Conservation (phyloP, 2,329 filamentous ascomycete genomes). For the Scedosporium aurantiacum region DNA sequence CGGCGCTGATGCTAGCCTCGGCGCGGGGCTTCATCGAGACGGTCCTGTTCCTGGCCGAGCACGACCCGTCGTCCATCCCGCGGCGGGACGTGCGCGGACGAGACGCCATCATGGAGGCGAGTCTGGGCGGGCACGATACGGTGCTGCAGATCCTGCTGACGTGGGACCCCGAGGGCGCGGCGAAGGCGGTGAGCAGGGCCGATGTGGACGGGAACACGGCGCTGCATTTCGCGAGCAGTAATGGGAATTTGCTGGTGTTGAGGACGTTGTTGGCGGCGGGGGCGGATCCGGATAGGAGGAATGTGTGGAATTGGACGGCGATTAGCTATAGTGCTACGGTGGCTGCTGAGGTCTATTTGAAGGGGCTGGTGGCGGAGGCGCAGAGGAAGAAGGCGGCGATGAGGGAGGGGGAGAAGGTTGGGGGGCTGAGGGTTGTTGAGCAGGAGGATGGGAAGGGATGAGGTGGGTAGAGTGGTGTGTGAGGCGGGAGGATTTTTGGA, state of each 20-base stretch:
- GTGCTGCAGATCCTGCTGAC: conserved; percentile 54
- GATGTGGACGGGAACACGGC: conserved; percentile 76
- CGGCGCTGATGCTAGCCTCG: conserved; percentile 70
- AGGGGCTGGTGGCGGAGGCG: conserved; percentile 62
- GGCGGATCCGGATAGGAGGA: conserved; percentile 60
- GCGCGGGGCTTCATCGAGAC: conserved; percentile 59
- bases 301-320: conserved; percentile 71
- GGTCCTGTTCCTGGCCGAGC: conserved; percentile 58
- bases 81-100: conserved; percentile 57
- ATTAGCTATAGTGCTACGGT: conserved; percentile 74
- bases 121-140: conserved; percentile 49
- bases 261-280: conserved; percentile 69
- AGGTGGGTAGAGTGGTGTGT: not conserved
- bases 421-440: conserved; percentile 31
- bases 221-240: conserved; percentile 74
- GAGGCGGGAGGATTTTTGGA: not conserved
- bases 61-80: conserved; percentile 51
- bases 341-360: conserved; percentile 76
- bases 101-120: conserved; percentile 61
- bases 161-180: conserved; percentile 43
- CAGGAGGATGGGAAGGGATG: not conserved
- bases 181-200: conserved; percentile 40
- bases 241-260: conserved; percentile 67
- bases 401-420: conserved; percentile 27
- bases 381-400: conserved; percentile 36